A percentile compares a stretch with the other conserved stretches of the same genome.
phyloP scores from a whole-genome alignment of 1,284 basidiomycete genomes.

The Moesziomyces sp. region DNA sequence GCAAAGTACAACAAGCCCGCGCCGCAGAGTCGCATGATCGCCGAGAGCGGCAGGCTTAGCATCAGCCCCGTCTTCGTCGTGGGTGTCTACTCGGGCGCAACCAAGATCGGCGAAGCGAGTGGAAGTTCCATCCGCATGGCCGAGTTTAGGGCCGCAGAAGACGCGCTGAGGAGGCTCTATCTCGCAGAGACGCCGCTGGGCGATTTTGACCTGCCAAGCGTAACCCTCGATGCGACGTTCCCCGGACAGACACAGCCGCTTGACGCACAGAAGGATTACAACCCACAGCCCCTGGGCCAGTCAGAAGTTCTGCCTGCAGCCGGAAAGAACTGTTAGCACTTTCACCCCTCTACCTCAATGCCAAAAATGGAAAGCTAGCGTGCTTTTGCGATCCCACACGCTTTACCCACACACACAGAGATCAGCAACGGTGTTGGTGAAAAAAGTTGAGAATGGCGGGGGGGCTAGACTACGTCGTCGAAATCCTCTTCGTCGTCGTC shows the following conservation, averaged over 20 bases:
- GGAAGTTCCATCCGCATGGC: slow-evolving; percentile 94
- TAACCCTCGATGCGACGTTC: slow-evolving; percentile 50
- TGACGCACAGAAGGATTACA: slow-evolving; percentile 1
- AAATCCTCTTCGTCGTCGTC: slow-evolving; percentile 40
- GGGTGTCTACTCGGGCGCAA: slow-evolving; percentile 85
- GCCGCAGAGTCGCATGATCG: slow-evolving; percentile 76
- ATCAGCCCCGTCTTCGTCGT: slow-evolving; percentile 92
- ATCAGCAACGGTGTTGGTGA: no score
- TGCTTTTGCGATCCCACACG: no score
- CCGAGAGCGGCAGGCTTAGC: slow-evolving; percentile 88
- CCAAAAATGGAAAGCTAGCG: no score
- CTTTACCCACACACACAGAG: no score
- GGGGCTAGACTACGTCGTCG: slow-evolving; percentile 24
- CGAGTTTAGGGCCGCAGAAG: slow-evolving; percentile 88
- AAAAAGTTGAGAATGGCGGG: no score
- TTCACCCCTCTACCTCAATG: no score
- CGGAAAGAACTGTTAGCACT: slow-evolving; percentile 28
- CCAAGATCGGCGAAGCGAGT: slow-evolving; percentile 91
- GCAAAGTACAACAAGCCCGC: slow-evolving; percentile 59
- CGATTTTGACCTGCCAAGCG: slow-evolving; percentile 70
- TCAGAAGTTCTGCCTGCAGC: slow-evolving; percentile 38
- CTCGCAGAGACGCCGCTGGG: slow-evolving; percentile 73
- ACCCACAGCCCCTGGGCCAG: slow-evolving; percentile 31
- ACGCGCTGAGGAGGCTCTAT: slow-evolving; percentile 82
- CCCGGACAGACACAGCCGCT: background rate